Conservation (phyloP, 2,329 filamentous ascomycete species). For the Xylaria sp. region DNA sequence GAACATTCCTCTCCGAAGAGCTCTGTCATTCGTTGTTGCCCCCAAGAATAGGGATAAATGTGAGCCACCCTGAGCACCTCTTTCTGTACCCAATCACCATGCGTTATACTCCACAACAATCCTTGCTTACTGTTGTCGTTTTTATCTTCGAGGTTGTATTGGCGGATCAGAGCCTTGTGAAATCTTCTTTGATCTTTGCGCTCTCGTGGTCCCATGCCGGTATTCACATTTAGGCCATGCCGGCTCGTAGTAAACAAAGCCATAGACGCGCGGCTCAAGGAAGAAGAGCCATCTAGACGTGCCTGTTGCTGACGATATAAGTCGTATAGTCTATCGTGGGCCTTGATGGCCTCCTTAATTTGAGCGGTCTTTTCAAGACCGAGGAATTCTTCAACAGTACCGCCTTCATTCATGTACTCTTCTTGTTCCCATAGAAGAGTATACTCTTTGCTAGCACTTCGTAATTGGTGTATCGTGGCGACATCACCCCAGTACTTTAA, state of each 20-base stretch:
- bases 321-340: no score
- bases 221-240: neutral
- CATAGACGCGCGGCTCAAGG: neutral
- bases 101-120: no score
- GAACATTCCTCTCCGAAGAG: slow-evolving; percentile 11
- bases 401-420: no score
- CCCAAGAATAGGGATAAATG: slow-evolving; percentile 8
- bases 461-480: no score
- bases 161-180: neutral
- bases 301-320: neutral
- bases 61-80: neutral
- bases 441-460: no score
- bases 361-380: no score
- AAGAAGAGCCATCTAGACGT: neutral
- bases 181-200: neutral
- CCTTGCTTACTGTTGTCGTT: no score
- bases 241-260: neutral
- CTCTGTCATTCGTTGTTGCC: neutral
- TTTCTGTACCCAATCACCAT: no score
- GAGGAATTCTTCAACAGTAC: no score
- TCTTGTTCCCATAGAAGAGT: no score
- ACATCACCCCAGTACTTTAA: neutral
- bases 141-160: no score
- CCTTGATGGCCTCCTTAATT: no score
- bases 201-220: neutral